Conservation (phyloP, 1,284 basidiomycete species). For the Prillingera fragicola region DNA sequence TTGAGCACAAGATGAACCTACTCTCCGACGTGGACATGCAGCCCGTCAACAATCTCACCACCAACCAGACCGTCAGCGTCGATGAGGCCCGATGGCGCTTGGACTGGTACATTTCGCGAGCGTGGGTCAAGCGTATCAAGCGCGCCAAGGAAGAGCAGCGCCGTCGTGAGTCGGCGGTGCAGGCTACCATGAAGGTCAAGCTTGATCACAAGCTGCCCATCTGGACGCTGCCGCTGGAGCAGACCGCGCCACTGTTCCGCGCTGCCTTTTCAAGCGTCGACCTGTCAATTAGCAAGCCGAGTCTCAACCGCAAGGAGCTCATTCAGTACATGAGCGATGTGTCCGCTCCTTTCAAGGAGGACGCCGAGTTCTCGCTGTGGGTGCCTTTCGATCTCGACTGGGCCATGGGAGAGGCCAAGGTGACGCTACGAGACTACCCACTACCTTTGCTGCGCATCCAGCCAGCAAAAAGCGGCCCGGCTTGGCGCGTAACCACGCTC, state of each 20-base stretch:
- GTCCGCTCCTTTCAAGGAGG: slow-evolving; percentile 56
- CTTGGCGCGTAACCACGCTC: slow-evolving; percentile 59
- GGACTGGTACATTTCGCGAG: slow-evolving; percentile 66
- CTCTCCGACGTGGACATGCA: slow-evolving; percentile 48
- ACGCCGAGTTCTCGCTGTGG: slow-evolving; percentile 71
- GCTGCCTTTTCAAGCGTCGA: slow-evolving; percentile 58
- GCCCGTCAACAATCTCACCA: slow-evolving; percentile 21
- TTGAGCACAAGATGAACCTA: slow-evolving; percentile 63
- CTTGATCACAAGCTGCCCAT: slow-evolving; percentile 49
- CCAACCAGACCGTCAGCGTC: slow-evolving; percentile 55
- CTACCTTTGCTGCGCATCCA: slow-evolving; percentile 53
- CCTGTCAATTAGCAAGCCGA: slow-evolving; percentile 59
- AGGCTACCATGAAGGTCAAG: slow-evolving; percentile 27
- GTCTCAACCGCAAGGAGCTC: slow-evolving; percentile 44
- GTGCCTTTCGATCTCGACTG: slow-evolving; percentile 76
- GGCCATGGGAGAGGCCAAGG: slow-evolving; percentile 59
- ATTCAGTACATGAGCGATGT: slow-evolving; percentile 54
- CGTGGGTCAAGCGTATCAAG: slow-evolving; percentile 63
- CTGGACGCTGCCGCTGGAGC: slow-evolving; percentile 47
- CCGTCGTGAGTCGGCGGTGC: slow-evolving; percentile 45
- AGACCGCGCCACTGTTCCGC: slow-evolving; percentile 71
- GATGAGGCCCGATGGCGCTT: slow-evolving; percentile 70
- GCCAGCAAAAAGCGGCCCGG: slow-evolving; percentile 14
- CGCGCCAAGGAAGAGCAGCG: slow-evolving; percentile 49
- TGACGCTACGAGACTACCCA: slow-evolving; percentile 69